Evolutionary conservation across 257 asterid species (phyloP).

Genomic region (Paraleonurus japonicus): DNA sequence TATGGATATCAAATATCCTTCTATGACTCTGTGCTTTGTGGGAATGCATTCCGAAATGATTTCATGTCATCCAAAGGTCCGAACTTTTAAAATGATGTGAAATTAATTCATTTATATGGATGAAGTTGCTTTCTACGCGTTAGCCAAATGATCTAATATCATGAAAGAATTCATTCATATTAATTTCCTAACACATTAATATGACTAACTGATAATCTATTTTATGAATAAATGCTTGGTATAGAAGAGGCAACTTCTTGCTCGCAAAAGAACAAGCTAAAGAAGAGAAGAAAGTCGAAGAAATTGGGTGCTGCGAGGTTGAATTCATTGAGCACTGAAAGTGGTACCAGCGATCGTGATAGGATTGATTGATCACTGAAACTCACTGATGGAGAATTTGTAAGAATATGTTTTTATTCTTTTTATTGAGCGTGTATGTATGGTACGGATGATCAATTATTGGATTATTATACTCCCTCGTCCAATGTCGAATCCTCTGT

Average conservation of each 20-base stretch:
- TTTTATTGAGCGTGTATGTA: background rate
- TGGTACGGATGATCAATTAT: background rate
- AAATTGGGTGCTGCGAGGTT: slow-evolving; percentile 32
- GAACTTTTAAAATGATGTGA: too few relatives aligned
- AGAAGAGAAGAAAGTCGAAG: slow-evolving; percentile 61
- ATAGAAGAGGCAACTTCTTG: slow-evolving; percentile 29
- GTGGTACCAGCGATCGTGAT: background rate
- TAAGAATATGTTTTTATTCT: background rate
- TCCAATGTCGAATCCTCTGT: too few relatives aligned
- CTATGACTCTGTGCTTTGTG: background rate
- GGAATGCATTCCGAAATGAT: background rate
- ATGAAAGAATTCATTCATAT: too few relatives aligned
- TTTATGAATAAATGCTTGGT: background rate
- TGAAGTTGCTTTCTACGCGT: too few relatives aligned
- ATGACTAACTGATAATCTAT: background rate
- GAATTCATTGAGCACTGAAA: slow-evolving; percentile 25
- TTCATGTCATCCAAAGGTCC: too few relatives aligned
- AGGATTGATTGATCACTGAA: too few relatives aligned
- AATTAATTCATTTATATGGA: too few relatives aligned
- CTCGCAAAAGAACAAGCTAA: slow-evolving; percentile 42
- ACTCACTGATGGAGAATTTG: background rate
- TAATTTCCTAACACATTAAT: too few relatives aligned
- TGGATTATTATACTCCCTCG: too few relatives aligned
- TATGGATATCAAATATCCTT: background rate
- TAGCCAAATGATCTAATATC: too few relatives aligned